These are phyloP conservation scores for Claviceps purpurea DNA, from an alignment of 2,329 filamentous ascomycete species.

Conservation along the genomic window DNA sequence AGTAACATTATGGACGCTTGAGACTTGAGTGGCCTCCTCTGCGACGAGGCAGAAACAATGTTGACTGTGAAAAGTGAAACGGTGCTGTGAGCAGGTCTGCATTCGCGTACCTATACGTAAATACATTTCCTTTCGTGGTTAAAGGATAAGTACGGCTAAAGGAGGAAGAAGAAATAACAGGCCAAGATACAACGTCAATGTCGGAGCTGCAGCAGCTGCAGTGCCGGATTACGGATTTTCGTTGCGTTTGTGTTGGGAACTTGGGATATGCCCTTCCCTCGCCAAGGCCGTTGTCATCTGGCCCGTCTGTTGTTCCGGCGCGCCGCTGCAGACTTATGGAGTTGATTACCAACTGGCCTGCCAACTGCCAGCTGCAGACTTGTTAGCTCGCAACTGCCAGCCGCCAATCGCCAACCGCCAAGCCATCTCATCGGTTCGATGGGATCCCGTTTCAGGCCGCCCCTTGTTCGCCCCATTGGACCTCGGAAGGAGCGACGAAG, in stretches of 20 bases:
- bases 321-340: background rate
- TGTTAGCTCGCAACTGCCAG: background rate
- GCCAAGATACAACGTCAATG: background rate
- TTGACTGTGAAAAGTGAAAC: background rate
- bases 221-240: background rate
- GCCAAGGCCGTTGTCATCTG: background rate
- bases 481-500: background rate
- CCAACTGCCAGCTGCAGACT: background rate
- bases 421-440: background rate
- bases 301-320: background rate
- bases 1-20: too few species aligned
- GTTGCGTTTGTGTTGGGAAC: background rate
- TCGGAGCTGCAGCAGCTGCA: background rate
- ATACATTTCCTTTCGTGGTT: background rate
- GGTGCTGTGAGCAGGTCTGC: background rate
- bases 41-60: background rate
- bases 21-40: too few species aligned
- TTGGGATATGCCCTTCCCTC: background rate
- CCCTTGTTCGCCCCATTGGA: background rate
- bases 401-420: background rate
- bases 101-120: background rate
- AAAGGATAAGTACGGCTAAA: background rate
- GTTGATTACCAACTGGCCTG: too few species aligned
- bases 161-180: background rate
- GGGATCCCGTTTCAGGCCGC: background rate